Conservation (phyloP, 345 rosid genomes). For the Turnera subulata region DNA sequence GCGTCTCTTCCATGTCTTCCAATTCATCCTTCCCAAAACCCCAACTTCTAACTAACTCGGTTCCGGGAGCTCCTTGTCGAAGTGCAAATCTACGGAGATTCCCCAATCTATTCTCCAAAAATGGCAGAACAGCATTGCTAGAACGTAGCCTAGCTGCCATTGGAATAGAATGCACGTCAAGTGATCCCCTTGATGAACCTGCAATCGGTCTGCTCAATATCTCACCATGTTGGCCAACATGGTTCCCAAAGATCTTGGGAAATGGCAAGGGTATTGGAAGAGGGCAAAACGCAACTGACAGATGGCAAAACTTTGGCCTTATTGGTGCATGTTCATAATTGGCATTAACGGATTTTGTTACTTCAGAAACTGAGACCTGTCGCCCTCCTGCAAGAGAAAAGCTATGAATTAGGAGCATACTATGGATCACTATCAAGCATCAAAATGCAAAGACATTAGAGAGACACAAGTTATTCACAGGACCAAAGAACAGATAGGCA, state of each 20-base stretch:
- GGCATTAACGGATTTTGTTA: conserved; percentile 44
- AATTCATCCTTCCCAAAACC: conserved; percentile 80
- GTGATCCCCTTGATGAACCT: conserved; percentile 50
- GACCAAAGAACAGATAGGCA: too few species aligned
- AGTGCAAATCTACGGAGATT: conserved; percentile 56
- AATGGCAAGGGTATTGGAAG: conserved; percentile 90
- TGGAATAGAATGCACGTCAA: conserved; percentile 75
- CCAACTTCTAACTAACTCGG: conserved; percentile 67
- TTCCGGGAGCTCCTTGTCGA: conserved; percentile 56
- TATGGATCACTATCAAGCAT: too few species aligned
- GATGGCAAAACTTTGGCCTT: conserved; percentile 59
- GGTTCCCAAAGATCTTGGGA: conserved; percentile 74
- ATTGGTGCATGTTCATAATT: conserved; percentile 38
- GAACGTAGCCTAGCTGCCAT: conserved; percentile 69
- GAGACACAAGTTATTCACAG: background rate
- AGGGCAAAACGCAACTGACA: conserved; percentile 67
- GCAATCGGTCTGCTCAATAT: conserved; percentile 49
- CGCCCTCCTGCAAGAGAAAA: conserved; percentile 34
- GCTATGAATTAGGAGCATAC: background rate
- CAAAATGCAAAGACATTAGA: too few species aligned
- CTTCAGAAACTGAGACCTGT: conserved; percentile 58
- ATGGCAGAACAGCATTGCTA: conserved; percentile 64
- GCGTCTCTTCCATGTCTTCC: conserved; percentile 65
- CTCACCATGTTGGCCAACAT: conserved; percentile 67
- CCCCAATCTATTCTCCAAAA: conserved; percentile 50